phyloP scores from a whole-genome alignment of 176 grass and related monocot genomes.

The Avena atlantica region DNA sequence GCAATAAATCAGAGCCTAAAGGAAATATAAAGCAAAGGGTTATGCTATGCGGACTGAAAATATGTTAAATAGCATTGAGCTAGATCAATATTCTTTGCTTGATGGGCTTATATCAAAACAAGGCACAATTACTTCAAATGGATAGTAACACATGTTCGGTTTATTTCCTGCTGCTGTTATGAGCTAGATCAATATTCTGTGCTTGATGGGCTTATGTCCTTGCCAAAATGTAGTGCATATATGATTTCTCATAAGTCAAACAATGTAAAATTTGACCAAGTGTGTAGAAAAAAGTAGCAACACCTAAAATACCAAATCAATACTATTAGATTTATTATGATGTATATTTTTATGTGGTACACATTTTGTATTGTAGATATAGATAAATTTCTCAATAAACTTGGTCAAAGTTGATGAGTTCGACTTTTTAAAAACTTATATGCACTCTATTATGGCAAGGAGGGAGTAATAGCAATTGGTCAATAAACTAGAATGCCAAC shows the following conservation, averaged over 20 bases:
- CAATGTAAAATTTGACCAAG: too few species aligned
- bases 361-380: too few species aligned
- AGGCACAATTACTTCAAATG: slow-evolving; percentile 1
- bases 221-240: too few species aligned
- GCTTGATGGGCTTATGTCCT: not conserved
- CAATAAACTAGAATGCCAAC: not conserved
- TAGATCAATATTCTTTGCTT: not conserved
- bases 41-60: not conserved
- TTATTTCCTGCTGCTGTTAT: not conserved
- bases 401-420: too few species aligned
- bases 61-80: not conserved
- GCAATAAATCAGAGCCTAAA: not conserved
- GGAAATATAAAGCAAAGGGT: not conserved
- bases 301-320: too few species aligned
- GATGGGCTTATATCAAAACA: not conserved
- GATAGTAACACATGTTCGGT: not conserved
- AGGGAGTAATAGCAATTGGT: not conserved
- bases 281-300: too few species aligned
- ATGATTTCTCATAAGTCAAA: too few species aligned
- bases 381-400: too few species aligned
- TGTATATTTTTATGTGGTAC: too few species aligned
- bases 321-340: too few species aligned
- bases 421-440: too few species aligned
- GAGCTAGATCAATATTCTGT: not conserved
- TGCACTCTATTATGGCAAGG: too few species aligned